phyloP scores from a whole-genome alignment of 2,329 filamentous ascomycete species.

The Didymella keratinophila region DNA sequence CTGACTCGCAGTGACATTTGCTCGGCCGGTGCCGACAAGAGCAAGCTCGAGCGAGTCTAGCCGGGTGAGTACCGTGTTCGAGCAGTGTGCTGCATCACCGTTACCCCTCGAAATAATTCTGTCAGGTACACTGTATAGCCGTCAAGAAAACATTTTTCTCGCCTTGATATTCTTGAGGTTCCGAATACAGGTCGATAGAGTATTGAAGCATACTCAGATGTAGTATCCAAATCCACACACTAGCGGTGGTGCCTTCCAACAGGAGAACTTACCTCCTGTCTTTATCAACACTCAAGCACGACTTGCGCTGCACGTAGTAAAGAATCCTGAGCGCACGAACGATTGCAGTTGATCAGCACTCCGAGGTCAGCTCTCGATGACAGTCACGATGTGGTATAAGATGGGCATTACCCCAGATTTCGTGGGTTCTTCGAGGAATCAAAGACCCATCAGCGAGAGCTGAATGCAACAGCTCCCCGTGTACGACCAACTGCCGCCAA shows the following conservation, averaged over 20 bases:
- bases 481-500: conserved; percentile 4
- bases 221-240: conserved; percentile 5
- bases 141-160: too few relatives aligned
- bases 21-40: neutral
- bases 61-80: conserved; percentile 1
- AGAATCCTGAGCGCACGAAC: neutral
- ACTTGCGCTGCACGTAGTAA: conserved; percentile 14
- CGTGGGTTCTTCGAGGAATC: neutral
- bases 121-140: too few relatives aligned
- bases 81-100: neutral
- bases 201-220: neutral
- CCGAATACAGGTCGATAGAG: too few relatives aligned
- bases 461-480: conserved; percentile 8
- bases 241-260: conserved; percentile 7
- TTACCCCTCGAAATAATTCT: neutral
- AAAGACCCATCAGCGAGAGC: neutral
- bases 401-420: neutral
- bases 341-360: neutral
- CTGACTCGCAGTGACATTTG: neutral
- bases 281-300: neutral
- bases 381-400: conserved; percentile 1
- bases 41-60: neutral
- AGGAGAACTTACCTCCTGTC: neutral
- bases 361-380: neutral
- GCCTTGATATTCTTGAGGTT: too few relatives aligned